A percentile compares a stretch with the other conserved stretches of the same genome.
Conservation (phyloP, 2,329 filamentous ascomycete species). For the Knufia petricola region DNA sequence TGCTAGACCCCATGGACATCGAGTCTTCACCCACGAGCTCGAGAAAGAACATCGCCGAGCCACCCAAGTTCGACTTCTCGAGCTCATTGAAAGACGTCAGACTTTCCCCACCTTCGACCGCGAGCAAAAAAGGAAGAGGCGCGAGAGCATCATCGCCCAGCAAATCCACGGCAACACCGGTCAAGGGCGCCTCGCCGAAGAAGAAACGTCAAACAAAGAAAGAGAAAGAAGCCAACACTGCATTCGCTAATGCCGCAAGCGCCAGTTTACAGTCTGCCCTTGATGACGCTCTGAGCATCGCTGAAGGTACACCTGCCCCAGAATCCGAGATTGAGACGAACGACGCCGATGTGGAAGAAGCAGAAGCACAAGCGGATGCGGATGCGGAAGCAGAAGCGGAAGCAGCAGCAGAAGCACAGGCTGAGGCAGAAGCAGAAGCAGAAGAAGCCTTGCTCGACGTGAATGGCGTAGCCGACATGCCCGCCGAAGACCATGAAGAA, state of each 20-base stretch:
- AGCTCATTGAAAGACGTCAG: conserved; percentile 28
- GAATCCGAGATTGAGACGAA: conserved; percentile 29
- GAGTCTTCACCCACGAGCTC: conserved; percentile 55
- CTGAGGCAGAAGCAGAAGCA: background rate
- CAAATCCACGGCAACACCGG: conserved; percentile 28
- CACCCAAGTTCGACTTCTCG: conserved; percentile 64
- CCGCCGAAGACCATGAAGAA: background rate
- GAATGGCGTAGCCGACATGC: too few species aligned
- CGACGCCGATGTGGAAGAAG: conserved; percentile 61
- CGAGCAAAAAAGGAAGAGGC: conserved; percentile 39
- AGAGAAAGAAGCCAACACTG: conserved; percentile 40
- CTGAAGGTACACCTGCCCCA: conserved; percentile 13
- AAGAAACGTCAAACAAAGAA: conserved; percentile 43
- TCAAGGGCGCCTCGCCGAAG: conserved; percentile 39
- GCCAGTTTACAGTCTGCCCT: conserved; percentile 40
- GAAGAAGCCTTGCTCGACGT: too few species aligned
- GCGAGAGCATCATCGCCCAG: conserved; percentile 51
- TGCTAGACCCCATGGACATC: conserved; percentile 81
- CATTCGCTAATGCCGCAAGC: conserved; percentile 40
- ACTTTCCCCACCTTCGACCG: conserved; percentile 13
- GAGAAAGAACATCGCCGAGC: conserved; percentile 66
- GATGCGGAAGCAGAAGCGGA: conserved; percentile 30
- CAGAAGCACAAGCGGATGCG: conserved; percentile 24
- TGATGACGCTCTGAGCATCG: conserved; percentile 32
- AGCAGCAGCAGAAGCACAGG: conserved; percentile 30